phyloP scores from a whole-genome alignment of 306 rosid genomes.

The Boehmeria nivea region DNA sequence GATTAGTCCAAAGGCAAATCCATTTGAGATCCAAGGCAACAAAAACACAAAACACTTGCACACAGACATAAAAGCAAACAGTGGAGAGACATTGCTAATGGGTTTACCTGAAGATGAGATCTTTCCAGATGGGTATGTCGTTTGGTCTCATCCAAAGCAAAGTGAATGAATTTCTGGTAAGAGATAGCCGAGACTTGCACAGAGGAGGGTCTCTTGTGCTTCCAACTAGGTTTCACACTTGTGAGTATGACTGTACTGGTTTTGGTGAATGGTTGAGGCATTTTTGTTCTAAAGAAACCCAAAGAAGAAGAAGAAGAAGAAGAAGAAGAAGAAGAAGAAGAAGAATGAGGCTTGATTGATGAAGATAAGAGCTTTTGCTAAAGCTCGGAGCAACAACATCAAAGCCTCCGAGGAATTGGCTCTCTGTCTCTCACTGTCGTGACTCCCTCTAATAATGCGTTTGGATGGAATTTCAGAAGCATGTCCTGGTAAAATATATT shows the following conservation, averaged over 20 bases:
- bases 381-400: too few relatives aligned
- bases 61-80: background rate
- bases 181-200: constrained; percentile 29
- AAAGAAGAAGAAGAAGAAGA: constrained; percentile 21
- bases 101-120: constrained; percentile 46
- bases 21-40: too few relatives aligned
- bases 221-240: too few relatives aligned
- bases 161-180: constrained; percentile 35
- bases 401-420: too few relatives aligned
- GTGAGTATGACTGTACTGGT: background rate
- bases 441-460: too few relatives aligned
- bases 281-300: constrained; percentile 13
- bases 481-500: too few relatives aligned
- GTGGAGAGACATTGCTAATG: too few relatives aligned
- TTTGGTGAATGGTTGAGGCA: constrained; percentile 5
- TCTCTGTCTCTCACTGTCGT: too few relatives aligned
- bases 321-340: too few relatives aligned
- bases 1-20: too few relatives aligned
- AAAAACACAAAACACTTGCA: too few relatives aligned
- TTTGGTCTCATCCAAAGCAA: constrained; percentile 38
- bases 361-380: constrained; percentile 3
- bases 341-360: background rate
- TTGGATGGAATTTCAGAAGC: too few relatives aligned
- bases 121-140: constrained; percentile 34
- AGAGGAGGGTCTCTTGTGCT: constrained; percentile 10